Conservation (phyloP, 352 stramenopile species). For the Phytophthora europaea region DNA sequence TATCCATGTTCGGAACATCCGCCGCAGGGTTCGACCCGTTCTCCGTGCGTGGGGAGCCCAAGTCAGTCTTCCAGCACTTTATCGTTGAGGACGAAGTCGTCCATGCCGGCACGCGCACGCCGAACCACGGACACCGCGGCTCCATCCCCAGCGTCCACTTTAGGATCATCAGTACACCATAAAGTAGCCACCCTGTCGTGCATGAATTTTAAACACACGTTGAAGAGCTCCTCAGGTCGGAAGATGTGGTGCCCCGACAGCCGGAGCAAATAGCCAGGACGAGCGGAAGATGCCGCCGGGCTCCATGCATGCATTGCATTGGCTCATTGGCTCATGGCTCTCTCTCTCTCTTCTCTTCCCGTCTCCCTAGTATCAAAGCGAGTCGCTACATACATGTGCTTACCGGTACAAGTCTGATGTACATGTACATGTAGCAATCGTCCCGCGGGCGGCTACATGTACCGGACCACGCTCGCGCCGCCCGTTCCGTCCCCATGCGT, state of each 20-base stretch:
- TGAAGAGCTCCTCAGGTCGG: constrained; percentile 5
- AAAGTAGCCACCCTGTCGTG: neutral
- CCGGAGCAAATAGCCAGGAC: constrained; percentile 28
- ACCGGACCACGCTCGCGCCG: neutral
- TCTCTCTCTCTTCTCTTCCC: too few species aligned
- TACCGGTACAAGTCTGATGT: too few species aligned
- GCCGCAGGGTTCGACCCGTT: constrained; percentile 62
- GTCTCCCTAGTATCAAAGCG: too few species aligned
- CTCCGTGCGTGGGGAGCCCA: constrained; percentile 31
- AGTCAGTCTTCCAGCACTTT: constrained; percentile 55
- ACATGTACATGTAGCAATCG: too few species aligned
- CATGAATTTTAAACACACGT: neutral
- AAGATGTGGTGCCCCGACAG: constrained; percentile 21
- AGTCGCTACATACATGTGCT: too few species aligned
- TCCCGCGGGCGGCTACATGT: too few species aligned
- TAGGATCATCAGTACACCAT: neutral
- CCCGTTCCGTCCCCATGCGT: constrained; percentile 8
- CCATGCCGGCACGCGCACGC: constrained; percentile 30
- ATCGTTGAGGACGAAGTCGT: constrained; percentile 52
- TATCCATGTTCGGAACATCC: constrained; percentile 73
- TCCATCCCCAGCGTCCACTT: neutral
- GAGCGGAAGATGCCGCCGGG: constrained; percentile 1
- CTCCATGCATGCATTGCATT: too few species aligned
- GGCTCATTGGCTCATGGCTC: too few species aligned
- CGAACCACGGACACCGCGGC: constrained; percentile 42